Percentiles rank a stretch among this genome's conserved stretches.
phyloP scores from a whole-genome alignment of 2,329 filamentous ascomycete species.

The Teratosphaeriaceae sp. region DNA sequence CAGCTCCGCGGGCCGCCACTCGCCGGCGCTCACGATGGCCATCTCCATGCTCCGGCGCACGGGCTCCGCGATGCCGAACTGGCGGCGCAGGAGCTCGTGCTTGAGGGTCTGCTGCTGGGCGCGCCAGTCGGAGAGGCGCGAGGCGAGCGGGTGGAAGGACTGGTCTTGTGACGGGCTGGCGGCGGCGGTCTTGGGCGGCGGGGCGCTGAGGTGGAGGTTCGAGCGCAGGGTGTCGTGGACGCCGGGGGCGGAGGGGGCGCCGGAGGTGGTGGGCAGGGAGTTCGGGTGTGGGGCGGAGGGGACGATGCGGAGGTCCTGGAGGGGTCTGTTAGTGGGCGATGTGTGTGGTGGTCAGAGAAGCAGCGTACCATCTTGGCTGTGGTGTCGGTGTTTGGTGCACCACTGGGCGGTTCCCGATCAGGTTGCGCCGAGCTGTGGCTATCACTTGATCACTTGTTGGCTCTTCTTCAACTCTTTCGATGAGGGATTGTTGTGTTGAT shows the following conservation, averaged over 20 bases:
- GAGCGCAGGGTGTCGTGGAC: constrained; percentile 88
- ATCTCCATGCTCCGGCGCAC: constrained; percentile 92
- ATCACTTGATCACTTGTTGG: too few relatives aligned
- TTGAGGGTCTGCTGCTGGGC: constrained; percentile 79
- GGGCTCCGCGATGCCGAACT: constrained; percentile 89
- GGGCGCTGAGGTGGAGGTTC: constrained; percentile 57
- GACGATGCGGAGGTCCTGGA: constrained; percentile 66
- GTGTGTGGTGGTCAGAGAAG: too few relatives aligned
- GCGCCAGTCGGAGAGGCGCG: constrained; percentile 84
- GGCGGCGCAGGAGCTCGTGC: constrained; percentile 79
- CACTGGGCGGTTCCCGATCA: too few relatives aligned
- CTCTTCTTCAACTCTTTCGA: too few relatives aligned
- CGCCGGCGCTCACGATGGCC: constrained; percentile 72
- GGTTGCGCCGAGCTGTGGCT: too few relatives aligned
- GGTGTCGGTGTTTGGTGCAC: too few relatives aligned
- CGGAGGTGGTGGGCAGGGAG: constrained; percentile 43
- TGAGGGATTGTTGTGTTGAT: too few relatives aligned
- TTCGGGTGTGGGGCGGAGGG: constrained; percentile 60
- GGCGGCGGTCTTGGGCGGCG: constrained; percentile 41
- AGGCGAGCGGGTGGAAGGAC: constrained; percentile 82
- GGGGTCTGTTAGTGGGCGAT: neutral
- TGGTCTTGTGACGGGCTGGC: constrained; percentile 38
- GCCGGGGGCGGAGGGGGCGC: constrained; percentile 84
- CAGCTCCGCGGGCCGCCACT: constrained; percentile 60
- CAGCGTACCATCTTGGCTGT: too few relatives aligned